Percentiles rank a stretch among this genome's conserved stretches.
phyloP scores from a whole-genome alignment of 176 grass and related monocot species.

The Secale cereale region DNA sequence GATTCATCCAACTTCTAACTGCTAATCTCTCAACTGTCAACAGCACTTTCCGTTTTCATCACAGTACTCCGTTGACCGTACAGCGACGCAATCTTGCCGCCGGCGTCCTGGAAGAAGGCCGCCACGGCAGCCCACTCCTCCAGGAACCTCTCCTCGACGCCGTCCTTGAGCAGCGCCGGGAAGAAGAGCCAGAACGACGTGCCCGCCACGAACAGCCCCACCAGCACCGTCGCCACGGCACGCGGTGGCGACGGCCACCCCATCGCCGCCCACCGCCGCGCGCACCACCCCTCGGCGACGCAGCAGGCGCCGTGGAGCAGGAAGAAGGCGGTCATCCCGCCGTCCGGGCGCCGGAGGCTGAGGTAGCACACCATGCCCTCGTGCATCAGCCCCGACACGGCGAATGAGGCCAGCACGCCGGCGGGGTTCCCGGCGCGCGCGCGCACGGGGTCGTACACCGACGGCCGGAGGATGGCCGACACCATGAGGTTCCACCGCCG shows the following conservation, averaged over 20 bases:
- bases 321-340: conserved; percentile 38
- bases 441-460: conserved; percentile 19
- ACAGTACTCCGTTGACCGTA: background rate
- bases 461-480: conserved; percentile 38
- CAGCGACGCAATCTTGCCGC: background rate
- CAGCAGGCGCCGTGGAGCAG: conserved; percentile 36
- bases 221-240: background rate
- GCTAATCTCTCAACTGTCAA: too few species aligned
- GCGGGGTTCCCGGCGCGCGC: background rate
- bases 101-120: background rate
- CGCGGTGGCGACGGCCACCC: conserved; percentile 9
- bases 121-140: conserved; percentile 5
- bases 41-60: too few species aligned
- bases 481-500: conserved; percentile 57
- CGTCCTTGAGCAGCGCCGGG: conserved; percentile 26
- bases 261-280: background rate
- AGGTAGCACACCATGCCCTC: conserved; percentile 50
- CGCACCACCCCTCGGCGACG: conserved; percentile 28
- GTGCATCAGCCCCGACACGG: conserved; percentile 65
- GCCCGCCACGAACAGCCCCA: background rate
- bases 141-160: conserved; percentile 21
- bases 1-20: too few species aligned
- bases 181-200: conserved; percentile 44
- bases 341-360: background rate
- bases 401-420: conserved; percentile 33